Evolutionary conservation across 352 stramenopile genomes (phyloP).

Genomic region (Discostella stelligera): DNA sequence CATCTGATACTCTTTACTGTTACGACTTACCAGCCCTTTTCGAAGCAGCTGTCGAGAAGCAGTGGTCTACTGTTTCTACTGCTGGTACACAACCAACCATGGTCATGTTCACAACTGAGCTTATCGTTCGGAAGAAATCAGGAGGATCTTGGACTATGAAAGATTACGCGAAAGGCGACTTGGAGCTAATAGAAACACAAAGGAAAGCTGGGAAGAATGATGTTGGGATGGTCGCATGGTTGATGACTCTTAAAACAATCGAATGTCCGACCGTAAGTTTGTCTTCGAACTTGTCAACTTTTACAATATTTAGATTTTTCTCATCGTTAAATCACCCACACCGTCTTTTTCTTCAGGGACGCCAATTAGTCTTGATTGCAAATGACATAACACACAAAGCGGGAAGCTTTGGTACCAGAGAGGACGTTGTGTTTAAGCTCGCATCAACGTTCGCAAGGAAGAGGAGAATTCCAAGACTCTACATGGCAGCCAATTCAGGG

Average conservation of each 20-base stretch:
- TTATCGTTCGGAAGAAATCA: constrained; percentile 88
- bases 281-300: constrained; percentile 6
- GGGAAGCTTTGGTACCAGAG: constrained; percentile 97
- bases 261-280: constrained; percentile 90
- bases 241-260: constrained; percentile 96
- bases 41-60: constrained; percentile 91
- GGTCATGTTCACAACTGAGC: constrained; percentile 91
- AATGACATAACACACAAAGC: constrained; percentile 99
- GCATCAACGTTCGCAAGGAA: constrained; percentile 91
- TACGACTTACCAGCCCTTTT: constrained; percentile 99
- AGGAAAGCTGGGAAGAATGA: constrained; percentile 94
- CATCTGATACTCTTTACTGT: constrained; percentile 91
- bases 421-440: constrained; percentile 98
- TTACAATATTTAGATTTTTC: constrained; percentile 12
- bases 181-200: constrained; percentile 85
- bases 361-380: constrained; percentile 97
- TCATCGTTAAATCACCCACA: neutral
- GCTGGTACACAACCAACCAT: constrained; percentile 66
- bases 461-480: constrained; percentile 92
- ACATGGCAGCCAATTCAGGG: constrained; percentile 98
- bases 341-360: constrained; percentile 69
- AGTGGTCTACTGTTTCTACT: constrained; percentile 68
- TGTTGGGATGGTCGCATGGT: constrained; percentile 99
- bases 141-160: constrained; percentile 79
- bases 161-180: constrained; percentile 81